A percentile compares a stretch with the other conserved stretches of the same genome.
phyloP scores from a whole-genome alignment of 306 rosid species.

The Senna siamea region DNA sequence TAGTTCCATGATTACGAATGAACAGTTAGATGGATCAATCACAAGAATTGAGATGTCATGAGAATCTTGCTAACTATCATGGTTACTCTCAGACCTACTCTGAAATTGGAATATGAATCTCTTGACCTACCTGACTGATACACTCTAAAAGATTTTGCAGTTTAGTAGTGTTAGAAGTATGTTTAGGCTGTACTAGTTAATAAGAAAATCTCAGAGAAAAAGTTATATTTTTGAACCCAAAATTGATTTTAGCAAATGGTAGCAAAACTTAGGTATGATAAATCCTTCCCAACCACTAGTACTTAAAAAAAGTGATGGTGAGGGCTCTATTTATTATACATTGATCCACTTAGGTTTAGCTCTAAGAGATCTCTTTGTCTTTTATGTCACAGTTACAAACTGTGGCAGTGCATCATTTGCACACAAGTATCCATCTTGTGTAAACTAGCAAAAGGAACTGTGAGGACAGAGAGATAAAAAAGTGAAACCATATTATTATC shows the following conservation, averaged over 20 bases:
- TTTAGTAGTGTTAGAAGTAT: not conserved
- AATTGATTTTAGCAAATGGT: constrained; percentile 21
- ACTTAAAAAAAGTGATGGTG: not conserved
- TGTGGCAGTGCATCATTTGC: constrained; percentile 35
- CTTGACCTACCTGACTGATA: constrained; percentile 4
- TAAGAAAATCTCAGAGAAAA: not conserved
- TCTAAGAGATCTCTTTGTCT: constrained; percentile 42
- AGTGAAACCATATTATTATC: no score
- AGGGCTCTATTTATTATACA: not conserved
- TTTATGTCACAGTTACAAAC: constrained; percentile 33
- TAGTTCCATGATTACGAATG: constrained; percentile 34
- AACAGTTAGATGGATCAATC: constrained; percentile 61
- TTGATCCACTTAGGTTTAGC: constrained; percentile 19
- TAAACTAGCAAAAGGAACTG: not conserved
- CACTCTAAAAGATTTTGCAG: constrained; percentile 23
- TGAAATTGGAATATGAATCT: constrained; percentile 37
- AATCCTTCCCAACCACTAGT: not conserved
- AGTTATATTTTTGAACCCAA: not conserved
- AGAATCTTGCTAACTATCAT: constrained; percentile 48
- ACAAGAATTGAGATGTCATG: constrained; percentile 49
- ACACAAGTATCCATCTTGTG: not conserved
- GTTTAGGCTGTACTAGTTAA: not conserved
- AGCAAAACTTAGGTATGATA: constrained; percentile 24
- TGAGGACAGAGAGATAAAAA: no score
- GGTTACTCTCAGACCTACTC: constrained; percentile 33